These are phyloP conservation scores for Polysphondylium violaceum DNA, from an alignment of 78 protist species.

Conservation along the genomic window DNA sequence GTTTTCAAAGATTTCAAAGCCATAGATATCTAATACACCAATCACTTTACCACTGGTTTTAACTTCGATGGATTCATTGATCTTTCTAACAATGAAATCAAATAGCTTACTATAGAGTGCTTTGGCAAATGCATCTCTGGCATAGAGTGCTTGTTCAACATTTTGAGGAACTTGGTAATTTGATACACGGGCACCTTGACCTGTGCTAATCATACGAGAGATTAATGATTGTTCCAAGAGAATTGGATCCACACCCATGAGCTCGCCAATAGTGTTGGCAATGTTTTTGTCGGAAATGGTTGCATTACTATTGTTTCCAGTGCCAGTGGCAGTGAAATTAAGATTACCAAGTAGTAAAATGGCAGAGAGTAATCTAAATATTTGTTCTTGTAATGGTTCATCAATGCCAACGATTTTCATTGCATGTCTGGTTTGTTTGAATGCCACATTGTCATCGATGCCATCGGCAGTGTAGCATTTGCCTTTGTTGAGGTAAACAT, in stretches of 20 bases:
- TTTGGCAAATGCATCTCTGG: slow-evolving; percentile 89
- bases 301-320: background rate
- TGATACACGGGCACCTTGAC: slow-evolving; percentile 67
- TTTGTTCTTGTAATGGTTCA: slow-evolving; percentile 29
- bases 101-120: slow-evolving; percentile 92
- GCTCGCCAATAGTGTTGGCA: background rate
- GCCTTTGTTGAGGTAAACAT: slow-evolving; percentile 66
- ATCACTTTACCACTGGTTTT: slow-evolving; percentile 72
- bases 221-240: slow-evolving; percentile 36
- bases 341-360: slow-evolving; percentile 82
- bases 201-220: slow-evolving; percentile 55
- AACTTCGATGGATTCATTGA: slow-evolving; percentile 82
- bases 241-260: slow-evolving; percentile 22
- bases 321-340: slow-evolving; percentile 8
- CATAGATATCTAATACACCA: slow-evolving; percentile 92
- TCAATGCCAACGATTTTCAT: slow-evolving; percentile 78
- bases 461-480: slow-evolving; percentile 70
- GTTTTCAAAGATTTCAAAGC: slow-evolving; percentile 89
- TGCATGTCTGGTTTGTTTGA: slow-evolving; percentile 63
- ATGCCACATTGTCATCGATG: slow-evolving; percentile 33
- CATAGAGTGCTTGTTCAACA: slow-evolving; percentile 70
- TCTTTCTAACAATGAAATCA: slow-evolving; percentile 86
- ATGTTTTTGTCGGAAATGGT: slow-evolving; percentile 14
- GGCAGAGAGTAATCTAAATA: slow-evolving; percentile 71
- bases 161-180: slow-evolving; percentile 61